Evolutionary conservation across 495 filamentous ascomycete genomes (phyloP).

Genomic region (Hypoxylon subgilvum): DNA sequence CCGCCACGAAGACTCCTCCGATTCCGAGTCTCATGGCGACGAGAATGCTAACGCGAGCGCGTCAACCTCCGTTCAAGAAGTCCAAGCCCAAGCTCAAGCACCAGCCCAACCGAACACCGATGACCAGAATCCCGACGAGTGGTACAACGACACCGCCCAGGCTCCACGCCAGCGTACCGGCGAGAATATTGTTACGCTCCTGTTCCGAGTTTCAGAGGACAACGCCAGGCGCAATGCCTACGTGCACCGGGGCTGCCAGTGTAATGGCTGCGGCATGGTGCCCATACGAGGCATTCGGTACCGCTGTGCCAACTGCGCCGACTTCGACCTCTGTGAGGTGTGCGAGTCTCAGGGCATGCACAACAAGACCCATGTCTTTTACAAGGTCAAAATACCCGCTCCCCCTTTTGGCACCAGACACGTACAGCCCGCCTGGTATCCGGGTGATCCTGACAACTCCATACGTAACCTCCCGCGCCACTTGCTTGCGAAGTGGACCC

Average conservation of each 20-base stretch:
- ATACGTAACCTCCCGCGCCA: constrained; percentile 66
- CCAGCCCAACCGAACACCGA: too few relatives aligned
- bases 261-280: constrained; percentile 81
- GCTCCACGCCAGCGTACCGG: constrained; percentile 64
- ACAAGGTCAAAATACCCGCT: constrained; percentile 69
- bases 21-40: constrained; percentile 55
- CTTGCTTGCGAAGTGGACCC: constrained; percentile 67
- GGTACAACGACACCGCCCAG: constrained; percentile 51
- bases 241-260: constrained; percentile 91
- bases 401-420: constrained; percentile 59
- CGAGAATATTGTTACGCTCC: constrained; percentile 72
- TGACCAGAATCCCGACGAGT: constrained; percentile 65
- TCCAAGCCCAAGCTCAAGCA: background rate
- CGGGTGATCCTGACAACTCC: constrained; percentile 76
- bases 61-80: constrained; percentile 6
- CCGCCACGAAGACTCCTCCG: constrained; percentile 39
- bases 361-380: constrained; percentile 92
- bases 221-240: constrained; percentile 83
- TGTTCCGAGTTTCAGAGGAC: constrained; percentile 83
- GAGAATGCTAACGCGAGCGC: constrained; percentile 47
- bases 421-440: constrained; percentile 83
- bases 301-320: constrained; percentile 87
- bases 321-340: constrained; percentile 88
- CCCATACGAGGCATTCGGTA: constrained; percentile 93
- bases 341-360: constrained; percentile 88